Evolutionary conservation across 306 rosid species (phyloP), one percentile per base, ranked within the genome.

Genomic region (Morella rubra): DNA sequence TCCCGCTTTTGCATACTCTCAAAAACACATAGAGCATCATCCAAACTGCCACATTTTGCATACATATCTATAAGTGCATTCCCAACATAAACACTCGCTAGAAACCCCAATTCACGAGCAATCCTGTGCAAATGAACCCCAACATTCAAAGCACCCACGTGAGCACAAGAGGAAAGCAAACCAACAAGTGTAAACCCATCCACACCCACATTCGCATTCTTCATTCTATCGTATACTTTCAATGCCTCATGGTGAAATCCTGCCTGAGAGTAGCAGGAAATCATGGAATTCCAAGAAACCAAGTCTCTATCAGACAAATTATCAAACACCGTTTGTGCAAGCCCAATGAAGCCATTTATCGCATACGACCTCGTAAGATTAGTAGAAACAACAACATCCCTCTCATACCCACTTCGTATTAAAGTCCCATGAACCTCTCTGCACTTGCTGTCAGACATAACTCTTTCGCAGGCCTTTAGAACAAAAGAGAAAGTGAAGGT

Each of bases 51-150:
- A 79, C 90, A 87, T 78, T 89, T 89, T 1, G 88, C 90, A 82
- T 87, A 87, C 91, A 89, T 87, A 76, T 87, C 91, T 10, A 87
- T 81, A 22, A 85, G 85, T 19, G 91, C 91, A 72, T 89, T 89
- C 8, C 86, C 93, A 50, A 87, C 88, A 64, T 72, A 89, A 69
- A 84, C 74, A 77, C 72, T 86, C 19, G 47, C 52, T 73, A 67
- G 24, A 22, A 87, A 70, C 18, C 86, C 88, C 62, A 70, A 81
- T 27, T 77, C 79, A 45, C 79, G 19, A 67, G 86, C 87, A 53
- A 80, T 16, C 51, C 64, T 51, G 76, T 89, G 91, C 77, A 87
- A 58, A 59, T 72, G 51, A 45, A 82, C 72, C 71, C 93, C 91
- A 7, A 78, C 41, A 73, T 80, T 82, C 62, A 87, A 24, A 3